A percentile compares a stretch with the other conserved stretches of the same genome.
phyloP scores from a whole-genome alignment of 2,329 filamentous ascomycete species.

The Cordyceps militaris region DNA sequence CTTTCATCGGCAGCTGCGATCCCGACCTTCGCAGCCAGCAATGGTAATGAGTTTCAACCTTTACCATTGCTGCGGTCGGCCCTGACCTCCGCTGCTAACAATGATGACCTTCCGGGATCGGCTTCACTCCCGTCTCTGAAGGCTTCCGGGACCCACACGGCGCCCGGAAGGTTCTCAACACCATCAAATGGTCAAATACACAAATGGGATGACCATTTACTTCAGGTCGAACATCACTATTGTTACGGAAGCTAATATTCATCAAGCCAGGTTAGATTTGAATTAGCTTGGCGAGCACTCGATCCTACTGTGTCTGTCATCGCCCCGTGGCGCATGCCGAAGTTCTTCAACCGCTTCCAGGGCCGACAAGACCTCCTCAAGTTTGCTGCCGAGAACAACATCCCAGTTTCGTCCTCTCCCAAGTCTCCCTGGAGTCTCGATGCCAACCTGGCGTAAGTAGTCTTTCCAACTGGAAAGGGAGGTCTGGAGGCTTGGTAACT shows the following conservation, averaged over 20 bases:
- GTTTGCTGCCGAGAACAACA: conserved; percentile 59
- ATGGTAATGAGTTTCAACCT: no score
- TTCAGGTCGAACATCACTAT: background rate
- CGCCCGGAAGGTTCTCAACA: background rate
- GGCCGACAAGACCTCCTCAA: conserved; percentile 67
- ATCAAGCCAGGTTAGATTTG: conserved; percentile 32
- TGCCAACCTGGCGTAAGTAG: conserved; percentile 14
- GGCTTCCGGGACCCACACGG: conserved; percentile 1
- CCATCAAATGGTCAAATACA: conserved; percentile 9
- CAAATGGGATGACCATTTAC: background rate
- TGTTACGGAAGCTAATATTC: background rate
- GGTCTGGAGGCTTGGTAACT: background rate
- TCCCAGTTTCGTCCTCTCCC: conserved; percentile 67
- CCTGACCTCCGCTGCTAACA: no score
- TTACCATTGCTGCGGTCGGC: no score
- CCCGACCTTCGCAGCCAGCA: no score
- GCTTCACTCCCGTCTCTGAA: background rate
- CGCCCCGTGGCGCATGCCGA: conserved; percentile 65
- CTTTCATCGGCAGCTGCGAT: no score
- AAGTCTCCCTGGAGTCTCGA: conserved; percentile 59
- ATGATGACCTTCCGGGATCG: no score
- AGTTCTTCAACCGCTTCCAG: conserved; percentile 63
- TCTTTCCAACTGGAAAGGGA: background rate
- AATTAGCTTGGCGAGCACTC: conserved; percentile 29
- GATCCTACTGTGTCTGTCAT: conserved; percentile 62